These are phyloP conservation scores for Piromyces sp. DNA, from an alignment of 192 early-diverging fungal species.

Conservation along the genomic window DNA sequence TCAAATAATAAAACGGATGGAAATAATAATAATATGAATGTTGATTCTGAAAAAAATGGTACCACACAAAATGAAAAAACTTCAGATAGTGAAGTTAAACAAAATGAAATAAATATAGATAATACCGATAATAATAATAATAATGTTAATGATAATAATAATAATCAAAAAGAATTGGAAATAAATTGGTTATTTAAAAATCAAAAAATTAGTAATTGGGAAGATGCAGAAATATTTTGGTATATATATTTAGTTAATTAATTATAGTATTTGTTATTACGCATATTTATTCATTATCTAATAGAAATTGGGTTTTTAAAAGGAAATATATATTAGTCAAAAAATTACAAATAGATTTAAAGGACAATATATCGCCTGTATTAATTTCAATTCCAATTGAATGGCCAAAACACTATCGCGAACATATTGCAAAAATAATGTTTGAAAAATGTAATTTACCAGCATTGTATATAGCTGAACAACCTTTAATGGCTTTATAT, in stretches of 20 bases:
- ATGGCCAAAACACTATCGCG: slow-evolving; percentile 67
- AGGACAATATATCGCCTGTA: slow-evolving; percentile 57
- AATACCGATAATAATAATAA: no score
- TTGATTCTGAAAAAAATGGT: not conserved
- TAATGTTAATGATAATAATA: no score
- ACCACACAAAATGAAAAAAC: not conserved
- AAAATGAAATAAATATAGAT: not conserved
- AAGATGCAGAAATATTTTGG: not conserved
- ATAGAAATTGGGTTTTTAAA: no score
- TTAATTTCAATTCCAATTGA: slow-evolving; percentile 58
- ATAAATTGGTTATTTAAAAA: not conserved
- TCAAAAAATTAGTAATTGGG: not conserved
- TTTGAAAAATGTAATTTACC: slow-evolving; percentile 87
- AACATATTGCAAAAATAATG: slow-evolving; percentile 64
- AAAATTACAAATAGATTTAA: slow-evolving; percentile 56
- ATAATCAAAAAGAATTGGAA: not conserved
- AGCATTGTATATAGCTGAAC: slow-evolving; percentile 59
- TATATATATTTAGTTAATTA: no score
- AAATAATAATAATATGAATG: not conserved
- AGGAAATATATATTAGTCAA: slow-evolving; percentile 62
- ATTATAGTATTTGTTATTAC: no score
- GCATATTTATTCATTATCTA: no score
- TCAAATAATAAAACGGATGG: not conserved
- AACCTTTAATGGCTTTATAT: slow-evolving; percentile 65
- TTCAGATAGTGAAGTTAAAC: not conserved